phyloP scores from a whole-genome alignment of 352 stramenopile species.

The Pythium graminicola region DNA sequence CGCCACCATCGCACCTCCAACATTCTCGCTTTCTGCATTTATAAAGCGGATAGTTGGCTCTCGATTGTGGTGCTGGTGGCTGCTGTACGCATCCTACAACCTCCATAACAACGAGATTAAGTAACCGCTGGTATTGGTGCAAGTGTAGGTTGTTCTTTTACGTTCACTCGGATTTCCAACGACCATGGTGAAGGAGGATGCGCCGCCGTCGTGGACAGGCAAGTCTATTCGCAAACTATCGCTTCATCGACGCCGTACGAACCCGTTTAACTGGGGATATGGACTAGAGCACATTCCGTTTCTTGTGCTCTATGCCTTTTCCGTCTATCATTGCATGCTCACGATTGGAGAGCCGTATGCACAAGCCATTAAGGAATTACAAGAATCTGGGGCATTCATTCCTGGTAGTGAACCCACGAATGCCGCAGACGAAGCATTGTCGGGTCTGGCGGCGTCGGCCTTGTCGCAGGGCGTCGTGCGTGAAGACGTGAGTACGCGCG shows the following conservation, averaged over 20 bases:
- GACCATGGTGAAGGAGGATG: constrained; percentile 21
- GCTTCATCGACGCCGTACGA: constrained; percentile 36
- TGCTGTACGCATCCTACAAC: not conserved
- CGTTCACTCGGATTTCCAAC: constrained; percentile 7
- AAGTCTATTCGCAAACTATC: constrained; percentile 41
- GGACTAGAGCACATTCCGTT: constrained; percentile 45
- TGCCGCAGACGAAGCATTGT: constrained; percentile 34
- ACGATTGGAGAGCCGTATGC: constrained; percentile 44
- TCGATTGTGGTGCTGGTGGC: not conserved
- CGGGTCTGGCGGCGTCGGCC: constrained; percentile 59
- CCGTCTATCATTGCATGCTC: constrained; percentile 35
- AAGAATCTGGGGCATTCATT: constrained; percentile 51
- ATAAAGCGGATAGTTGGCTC: not conserved
- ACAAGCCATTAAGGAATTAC: constrained; percentile 65
- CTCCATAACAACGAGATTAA: not conserved
- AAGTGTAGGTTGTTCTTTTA: constrained; percentile 7
- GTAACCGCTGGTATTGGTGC: not conserved
- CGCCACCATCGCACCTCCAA: not conserved
- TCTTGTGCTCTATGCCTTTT: constrained; percentile 38
- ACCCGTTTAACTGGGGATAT: constrained; percentile 30
- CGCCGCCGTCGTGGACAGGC: constrained; percentile 31
- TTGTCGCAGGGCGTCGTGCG: constrained; percentile 63
- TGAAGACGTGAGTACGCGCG: constrained; percentile 32
- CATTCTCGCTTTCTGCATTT: too few relatives aligned
- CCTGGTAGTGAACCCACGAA: constrained; percentile 21